Percentiles rank a stretch among this genome's conserved stretches.
Conservation (phyloP, 139 green algal genomes). For the Closterium sp. region DNA sequence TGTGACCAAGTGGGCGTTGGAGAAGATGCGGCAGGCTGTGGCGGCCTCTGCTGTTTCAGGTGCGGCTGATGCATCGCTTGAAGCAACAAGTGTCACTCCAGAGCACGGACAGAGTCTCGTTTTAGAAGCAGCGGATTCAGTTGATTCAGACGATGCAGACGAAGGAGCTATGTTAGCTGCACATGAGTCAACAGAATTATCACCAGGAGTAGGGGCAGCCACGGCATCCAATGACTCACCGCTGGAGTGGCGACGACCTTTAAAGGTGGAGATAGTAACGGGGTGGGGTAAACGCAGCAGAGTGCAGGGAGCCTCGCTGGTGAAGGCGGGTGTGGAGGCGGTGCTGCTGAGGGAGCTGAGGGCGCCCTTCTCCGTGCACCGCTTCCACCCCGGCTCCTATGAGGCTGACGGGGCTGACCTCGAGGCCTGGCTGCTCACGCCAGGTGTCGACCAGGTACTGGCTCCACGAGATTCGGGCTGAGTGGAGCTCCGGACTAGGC, state of each 20-base stretch:
- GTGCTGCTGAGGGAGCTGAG: background rate
- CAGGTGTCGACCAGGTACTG: background rate
- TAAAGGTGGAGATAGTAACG: conserved; percentile 4
- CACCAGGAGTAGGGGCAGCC: too few species aligned
- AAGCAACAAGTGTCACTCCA: background rate
- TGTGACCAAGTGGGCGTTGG: background rate
- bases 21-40: background rate
- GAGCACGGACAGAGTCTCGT: too few species aligned
- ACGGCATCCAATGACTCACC: background rate
- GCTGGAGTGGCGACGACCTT: background rate
- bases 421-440: background rate
- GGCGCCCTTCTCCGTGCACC: background rate
- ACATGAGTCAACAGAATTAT: background rate
- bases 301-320: background rate
- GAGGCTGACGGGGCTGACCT: background rate
- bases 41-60: background rate
- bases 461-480: background rate
- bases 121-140: too few species aligned
- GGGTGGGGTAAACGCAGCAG: conserved; percentile 15
- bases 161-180: background rate
- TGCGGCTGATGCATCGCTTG: background rate
- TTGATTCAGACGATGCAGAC: background rate
- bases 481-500: too few species aligned
- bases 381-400: background rate
- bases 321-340: conserved; percentile 7